A percentile compares a stretch with the other conserved stretches of the same genome.
Evolutionary conservation across 768 basidiomycete species (phyloP).

Genomic region (Boletus tomentosulus): DNA sequence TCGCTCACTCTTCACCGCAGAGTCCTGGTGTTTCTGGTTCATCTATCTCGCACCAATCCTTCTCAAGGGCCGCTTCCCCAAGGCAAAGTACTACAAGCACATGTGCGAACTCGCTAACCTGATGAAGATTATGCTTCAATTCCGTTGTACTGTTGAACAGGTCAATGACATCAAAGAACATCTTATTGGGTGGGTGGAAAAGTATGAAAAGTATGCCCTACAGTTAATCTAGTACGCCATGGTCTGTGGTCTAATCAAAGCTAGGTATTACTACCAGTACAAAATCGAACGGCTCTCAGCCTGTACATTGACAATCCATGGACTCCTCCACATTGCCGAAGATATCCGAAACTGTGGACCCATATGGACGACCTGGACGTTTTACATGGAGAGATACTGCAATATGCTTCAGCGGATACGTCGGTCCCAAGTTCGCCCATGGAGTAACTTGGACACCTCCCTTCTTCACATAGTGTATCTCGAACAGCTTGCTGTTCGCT

Average conservation of each 20-base stretch:
- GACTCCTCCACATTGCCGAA: slow-evolving; percentile 19
- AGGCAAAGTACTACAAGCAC: slow-evolving; percentile 14
- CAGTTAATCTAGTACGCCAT: too few relatives aligned
- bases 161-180: not conserved
- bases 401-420: slow-evolving; percentile 9
- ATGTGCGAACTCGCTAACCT: slow-evolving; percentile 1
- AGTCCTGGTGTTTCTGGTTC: slow-evolving; percentile 22
- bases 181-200: slow-evolving; percentile 1
- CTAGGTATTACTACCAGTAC: slow-evolving; percentile 2
- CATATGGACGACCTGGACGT: slow-evolving; percentile 21
- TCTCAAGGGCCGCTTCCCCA: slow-evolving; percentile 3
- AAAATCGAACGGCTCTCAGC: not conserved
- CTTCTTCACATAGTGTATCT: too few relatives aligned
- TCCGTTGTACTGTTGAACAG: not conserved
- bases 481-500: too few relatives aligned
- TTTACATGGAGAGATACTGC: slow-evolving; percentile 20
- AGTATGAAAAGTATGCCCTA: slow-evolving; percentile 6
- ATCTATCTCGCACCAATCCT: slow-evolving; percentile 16
- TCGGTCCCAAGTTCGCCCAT: slow-evolving; percentile 12
- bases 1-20: slow-evolving; percentile 6
- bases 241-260: not conserved
- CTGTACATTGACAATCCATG: slow-evolving; percentile 20
- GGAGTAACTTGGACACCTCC: slow-evolving; percentile 3
- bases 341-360: slow-evolving; percentile 15
- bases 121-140: slow-evolving; percentile 4